Evolutionary conservation across 805 yeast species (phyloP), one percentile per base, ranked within the genome.

Genomic region (Starmerella sirachaensis): DNA sequence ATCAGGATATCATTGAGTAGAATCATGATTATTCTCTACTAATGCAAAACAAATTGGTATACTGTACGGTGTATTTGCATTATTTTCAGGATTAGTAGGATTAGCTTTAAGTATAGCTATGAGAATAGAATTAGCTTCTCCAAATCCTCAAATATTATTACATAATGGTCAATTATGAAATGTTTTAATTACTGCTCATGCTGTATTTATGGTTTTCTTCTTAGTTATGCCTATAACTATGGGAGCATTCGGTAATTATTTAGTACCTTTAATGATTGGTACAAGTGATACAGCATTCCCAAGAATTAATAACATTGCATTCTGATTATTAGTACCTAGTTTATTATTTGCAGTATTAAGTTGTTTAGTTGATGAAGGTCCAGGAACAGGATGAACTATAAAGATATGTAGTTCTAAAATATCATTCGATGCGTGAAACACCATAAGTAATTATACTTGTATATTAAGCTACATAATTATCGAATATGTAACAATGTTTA

Each of bases 211-310:
- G 27, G 27, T 24, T 7, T 24, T 24, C 27, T 24, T 24, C n/a
- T 24, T 24, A 24, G 27, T 24, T 24, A 24, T 24, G 27, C 27
- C 27, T 24, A 9, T 24, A 6, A 24, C 27, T 12, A 24, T 24
- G 27, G 27, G 27, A 24, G 27, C 27, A 7, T 24, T 24, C 13
- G 27, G 14, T 24, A 24, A 24, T 24, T 24, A 24, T 24, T 24
- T 24, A 24, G 27, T 24, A 12, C 27, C 27, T 12, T 24, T 24
- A 9, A 24, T 24, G 27, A 24, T 24, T 12, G 27, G 27, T 6
- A 24, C 27, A 7, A 24, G 27, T 24, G 27, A 24, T 24, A 24
- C 27, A 24, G 27, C 27, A 24, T 24, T 24, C 27, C 27, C 27
- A 6, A 24, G 27, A 24, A 24, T 24, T 24, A 24, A 24, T 24